Evolutionary conservation across 495 filamentous ascomycete genomes (phyloP), one percentile per base, ranked within the genome.

Genomic region (Trypethelium eluteriae): DNA sequence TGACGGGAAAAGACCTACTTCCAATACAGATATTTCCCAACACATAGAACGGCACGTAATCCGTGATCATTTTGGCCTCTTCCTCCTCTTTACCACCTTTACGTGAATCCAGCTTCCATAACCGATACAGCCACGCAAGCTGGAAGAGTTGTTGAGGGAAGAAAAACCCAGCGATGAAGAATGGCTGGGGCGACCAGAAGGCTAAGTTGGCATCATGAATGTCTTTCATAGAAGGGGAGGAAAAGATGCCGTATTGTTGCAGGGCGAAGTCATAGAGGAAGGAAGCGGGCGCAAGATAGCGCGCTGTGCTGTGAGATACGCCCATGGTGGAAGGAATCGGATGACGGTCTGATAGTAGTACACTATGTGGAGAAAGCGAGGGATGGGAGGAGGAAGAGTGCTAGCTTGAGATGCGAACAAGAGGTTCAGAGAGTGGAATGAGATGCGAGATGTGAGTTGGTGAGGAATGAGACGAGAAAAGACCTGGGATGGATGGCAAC

Each of bases 81-180:
- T 44, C 67, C 36, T 72, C 53, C 71, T 49, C 71, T 10, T 72
- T 66, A 25, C 70, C 66, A 12, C 69, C 69, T 46, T 78, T 77
- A 35, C 65, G 74, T 18, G 71, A 62, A 64, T 80, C 73, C 25
- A 80, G 72, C 56, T 75, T 78, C 71, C 76, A 82, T 6, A 83
- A 73, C 62, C 76, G 72, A 67, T 80, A 83, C 4, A 83, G 72
- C 80, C 80, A 84, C 5, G 72, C 76, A 16, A 82, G 68, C 69
- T 84, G 80, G 70, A 84, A 79, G 47, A 83, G 62, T 67, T 84
- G 81, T 72, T 84, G 81, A 2, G 80, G 79, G 71, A 81, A 80
- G 75, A 84, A 84, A 72, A 84, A 83, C 64, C 67, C 81, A 12
- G 63, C 82, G 64, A 84, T 84, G 76, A 82, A 83, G 67, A 69